Base-by-base conservation (phyloP, 768 basidiomycete species). In the Tricholoma sp. region DNA sequence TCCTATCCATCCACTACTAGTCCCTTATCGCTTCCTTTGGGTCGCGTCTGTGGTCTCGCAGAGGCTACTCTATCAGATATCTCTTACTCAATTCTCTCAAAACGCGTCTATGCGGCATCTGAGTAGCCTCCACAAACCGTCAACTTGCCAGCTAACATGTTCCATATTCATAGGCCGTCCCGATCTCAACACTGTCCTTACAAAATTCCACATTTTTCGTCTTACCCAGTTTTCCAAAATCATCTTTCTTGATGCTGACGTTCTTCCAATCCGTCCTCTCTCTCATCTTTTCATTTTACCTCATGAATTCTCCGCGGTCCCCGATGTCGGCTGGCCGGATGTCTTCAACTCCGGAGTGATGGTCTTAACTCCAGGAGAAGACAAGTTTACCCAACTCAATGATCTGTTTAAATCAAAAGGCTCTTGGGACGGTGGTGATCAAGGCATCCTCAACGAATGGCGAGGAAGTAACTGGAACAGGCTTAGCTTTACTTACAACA, bases 241-340 rank as follows among this genome's bases (percentile, higher is more conserved):
- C 66, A 83, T 96, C 64, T 95, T 93, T 72, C 84, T 97, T 58
- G 93, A 96, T 71, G 94, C 93, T 63, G 93, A 96, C 69, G 84
- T 94, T 52, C 88, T 96, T 63, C 91, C 92, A 54, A 79, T 92
- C 52, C 83, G 89, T 50, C 91, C 96, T 27, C 77, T 99, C 55
- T 89, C 92, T 34, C 94, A 96, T 72, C 84, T 99, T n/a, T 98
- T 99, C 72, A 77, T 79, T 32, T 72, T 89, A 49, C 82, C 88
- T 4, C 78, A 88, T 68, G 86, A 91, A 60, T 94, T 99, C 68
- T 88, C 94, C 41, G 97, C 97, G 8, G 90, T 87, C 7, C 94
- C 97, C 10, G 97, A 99, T 71, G 91, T 94, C 31, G 97, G 97
- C 63, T 99, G 97, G 97, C 97, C 97, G 39, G 97, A 99, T 72